Conservation (phyloP, 768 basidiomycete genomes). For the Mrakia blollopis region DNA sequence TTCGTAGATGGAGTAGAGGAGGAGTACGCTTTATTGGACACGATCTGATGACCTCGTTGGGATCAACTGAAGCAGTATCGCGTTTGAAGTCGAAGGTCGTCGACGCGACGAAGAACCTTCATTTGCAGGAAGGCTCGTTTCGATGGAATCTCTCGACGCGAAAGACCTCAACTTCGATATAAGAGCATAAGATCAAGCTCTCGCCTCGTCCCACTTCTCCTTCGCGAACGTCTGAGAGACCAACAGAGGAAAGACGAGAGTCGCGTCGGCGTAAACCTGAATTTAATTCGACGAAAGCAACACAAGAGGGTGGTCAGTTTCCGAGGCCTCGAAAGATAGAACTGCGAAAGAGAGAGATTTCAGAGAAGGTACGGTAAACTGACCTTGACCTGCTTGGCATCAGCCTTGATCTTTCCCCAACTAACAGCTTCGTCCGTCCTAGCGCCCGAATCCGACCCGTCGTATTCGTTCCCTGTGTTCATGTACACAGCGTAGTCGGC, state of each 20-base stretch:
- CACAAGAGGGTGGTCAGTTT: neutral
- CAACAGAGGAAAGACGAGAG: slow-evolving; percentile 87
- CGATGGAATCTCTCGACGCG: too few relatives aligned
- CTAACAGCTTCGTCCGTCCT: slow-evolving; percentile 95
- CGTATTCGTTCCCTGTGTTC: slow-evolving; percentile 98
- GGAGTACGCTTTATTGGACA: slow-evolving; percentile 34
- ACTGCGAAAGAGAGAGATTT: neutral
- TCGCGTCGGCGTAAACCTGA: slow-evolving; percentile 92
- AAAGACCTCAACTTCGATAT: too few relatives aligned
- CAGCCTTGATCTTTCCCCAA: slow-evolving; percentile 95
- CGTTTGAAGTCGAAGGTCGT: too few relatives aligned
- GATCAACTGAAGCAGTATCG: too few relatives aligned
- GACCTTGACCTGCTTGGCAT: slow-evolving; percentile 49
- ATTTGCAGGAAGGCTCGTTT: too few relatives aligned
- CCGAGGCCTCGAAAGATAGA: neutral
- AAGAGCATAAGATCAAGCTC: neutral
- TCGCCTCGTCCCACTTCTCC: slow-evolving; percentile 44
- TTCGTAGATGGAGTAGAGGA: slow-evolving; percentile 55
- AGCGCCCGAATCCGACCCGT: slow-evolving; percentile 95
- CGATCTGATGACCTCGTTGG: neutral
- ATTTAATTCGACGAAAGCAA: neutral
- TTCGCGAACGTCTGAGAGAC: slow-evolving; percentile 90
- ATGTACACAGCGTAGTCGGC: slow-evolving; percentile 97
- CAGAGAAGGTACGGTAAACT: neutral
- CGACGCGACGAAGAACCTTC: too few relatives aligned